Evolutionary conservation across 2,329 filamentous ascomycete species (phyloP).

Genomic region (Colletotrichum lini): DNA sequence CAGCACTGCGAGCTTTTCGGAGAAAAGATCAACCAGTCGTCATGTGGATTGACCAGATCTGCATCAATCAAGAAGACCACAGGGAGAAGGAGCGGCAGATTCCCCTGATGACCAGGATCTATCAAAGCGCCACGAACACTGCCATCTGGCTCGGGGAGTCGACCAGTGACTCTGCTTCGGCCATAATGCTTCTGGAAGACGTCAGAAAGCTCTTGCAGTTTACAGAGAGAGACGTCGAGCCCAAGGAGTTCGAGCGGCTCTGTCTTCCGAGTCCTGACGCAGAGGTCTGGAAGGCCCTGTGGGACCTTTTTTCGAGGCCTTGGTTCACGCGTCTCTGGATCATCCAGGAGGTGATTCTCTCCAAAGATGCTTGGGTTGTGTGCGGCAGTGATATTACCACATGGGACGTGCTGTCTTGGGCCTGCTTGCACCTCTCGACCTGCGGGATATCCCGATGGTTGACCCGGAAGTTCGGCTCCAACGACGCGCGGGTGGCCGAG

Average conservation of each 20-base stretch:
- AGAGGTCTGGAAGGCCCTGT: background rate
- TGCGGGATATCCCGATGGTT: conserved; percentile 21
- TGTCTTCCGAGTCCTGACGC: background rate
- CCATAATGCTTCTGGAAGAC: conserved; percentile 23
- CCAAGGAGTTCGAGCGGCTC: background rate
- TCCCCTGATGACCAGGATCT: conserved; percentile 39
- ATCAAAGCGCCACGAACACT: conserved; percentile 16
- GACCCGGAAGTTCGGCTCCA: background rate
- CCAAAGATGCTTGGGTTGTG: conserved; percentile 19
- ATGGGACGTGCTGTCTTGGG: background rate
- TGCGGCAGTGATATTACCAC: conserved; percentile 12
- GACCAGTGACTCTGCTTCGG: conserved; percentile 44
- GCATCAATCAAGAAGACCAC: conserved; percentile 37
- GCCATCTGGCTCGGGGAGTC: conserved; percentile 45
- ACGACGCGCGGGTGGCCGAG: background rate
- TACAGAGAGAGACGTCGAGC: background rate
- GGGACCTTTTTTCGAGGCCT: conserved; percentile 13
- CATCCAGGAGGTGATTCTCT: conserved; percentile 29
- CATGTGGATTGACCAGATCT: conserved; percentile 43
- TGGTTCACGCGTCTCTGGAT: conserved; percentile 38
- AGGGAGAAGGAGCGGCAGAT: conserved; percentile 41
- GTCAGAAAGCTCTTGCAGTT: conserved; percentile 18
- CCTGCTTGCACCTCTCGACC: conserved; percentile 13
- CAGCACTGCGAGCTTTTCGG: conserved; percentile 11
- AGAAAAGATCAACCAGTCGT: background rate